A percentile compares a stretch with the other conserved stretches of the same genome.
These are phyloP conservation scores for Pyrenopolyporus hunteri DNA, from an alignment of 495 filamentous ascomycete species.

Conservation along the genomic window DNA sequence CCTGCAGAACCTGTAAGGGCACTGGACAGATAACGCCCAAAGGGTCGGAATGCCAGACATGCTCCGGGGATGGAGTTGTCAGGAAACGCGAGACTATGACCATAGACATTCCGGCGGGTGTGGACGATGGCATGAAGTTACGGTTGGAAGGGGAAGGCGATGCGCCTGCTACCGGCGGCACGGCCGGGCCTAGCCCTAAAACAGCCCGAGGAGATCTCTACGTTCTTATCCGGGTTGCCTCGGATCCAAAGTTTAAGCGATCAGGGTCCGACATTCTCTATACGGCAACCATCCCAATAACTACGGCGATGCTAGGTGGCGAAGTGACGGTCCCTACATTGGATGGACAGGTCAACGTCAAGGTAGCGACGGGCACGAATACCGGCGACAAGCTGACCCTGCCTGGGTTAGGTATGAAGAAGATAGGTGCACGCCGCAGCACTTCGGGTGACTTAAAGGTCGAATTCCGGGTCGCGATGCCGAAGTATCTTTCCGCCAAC, in stretches of 20 bases:
- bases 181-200: conserved; percentile 61
- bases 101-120: conserved; percentile 89
- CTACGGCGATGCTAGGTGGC: conserved; percentile 89
- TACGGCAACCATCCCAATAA: conserved; percentile 88
- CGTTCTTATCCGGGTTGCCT: conserved; percentile 79
- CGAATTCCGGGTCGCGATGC: conserved; percentile 94
- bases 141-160: conserved; percentile 84
- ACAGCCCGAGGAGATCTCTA: conserved; percentile 82
- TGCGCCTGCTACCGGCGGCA: conserved; percentile 73
- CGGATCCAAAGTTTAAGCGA: conserved; percentile 85
- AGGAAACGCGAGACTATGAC: conserved; percentile 78
- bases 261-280: conserved; percentile 88
- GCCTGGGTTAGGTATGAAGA: conserved; percentile 89
- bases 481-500: conserved; percentile 86
- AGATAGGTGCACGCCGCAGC: conserved; percentile 61
- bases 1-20: conserved; percentile 81
- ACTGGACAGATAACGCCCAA: conserved; percentile 72
- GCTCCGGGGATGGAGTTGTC: conserved; percentile 77
- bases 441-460: conserved; percentile 82
- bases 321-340: conserved; percentile 89
- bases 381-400: conserved; percentile 91
- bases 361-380: conserved; percentile 85
- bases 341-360: conserved; percentile 85
- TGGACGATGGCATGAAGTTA: conserved; percentile 94
- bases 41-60: conserved; percentile 79